Evolutionary conservation across 176 grass and related monocot species (phyloP).

Genomic region (Aegilops speltoides): DNA sequence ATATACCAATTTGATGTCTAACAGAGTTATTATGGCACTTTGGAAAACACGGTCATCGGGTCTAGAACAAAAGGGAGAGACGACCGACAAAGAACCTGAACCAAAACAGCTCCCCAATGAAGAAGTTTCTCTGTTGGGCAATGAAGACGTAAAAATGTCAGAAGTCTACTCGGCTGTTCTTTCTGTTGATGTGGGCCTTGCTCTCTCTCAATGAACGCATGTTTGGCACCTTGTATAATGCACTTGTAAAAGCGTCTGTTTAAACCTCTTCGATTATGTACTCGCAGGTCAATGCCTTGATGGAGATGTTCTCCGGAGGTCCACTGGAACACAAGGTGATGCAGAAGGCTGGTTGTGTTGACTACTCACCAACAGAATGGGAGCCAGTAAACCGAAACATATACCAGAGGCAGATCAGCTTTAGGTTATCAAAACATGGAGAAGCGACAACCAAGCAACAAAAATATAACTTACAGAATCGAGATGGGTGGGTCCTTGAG

Average conservation of each 20-base stretch:
- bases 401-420: constrained; percentile 71
- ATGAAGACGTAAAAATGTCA: constrained; percentile 72
- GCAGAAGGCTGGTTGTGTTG: constrained; percentile 75
- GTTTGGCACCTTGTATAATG: constrained; percentile 1
- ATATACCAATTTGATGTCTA: constrained; percentile 25
- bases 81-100: constrained; percentile 55
- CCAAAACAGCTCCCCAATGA: constrained; percentile 48
- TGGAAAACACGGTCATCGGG: constrained; percentile 64
- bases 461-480: constrained; percentile 58
- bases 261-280: constrained; percentile 21
- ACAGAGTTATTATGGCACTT: constrained; percentile 85
- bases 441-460: constrained; percentile 68
- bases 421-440: constrained; percentile 63
- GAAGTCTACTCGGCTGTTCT: constrained; percentile 70
- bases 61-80: constrained; percentile 66
- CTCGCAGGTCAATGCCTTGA: constrained; percentile 45
- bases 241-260: background rate
- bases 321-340: constrained; percentile 71
- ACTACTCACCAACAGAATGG: constrained; percentile 74
- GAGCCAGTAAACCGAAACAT: constrained; percentile 56
- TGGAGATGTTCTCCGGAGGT: constrained; percentile 85
- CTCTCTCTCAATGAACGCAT: constrained; percentile 13
- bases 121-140: constrained; percentile 69
- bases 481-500: constrained; percentile 76
- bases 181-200: constrained; percentile 60